A percentile compares a stretch with the other conserved stretches of the same genome.
phyloP scores from a whole-genome alignment of 768 basidiomycete species.

The Leccinum subtestaceum region DNA sequence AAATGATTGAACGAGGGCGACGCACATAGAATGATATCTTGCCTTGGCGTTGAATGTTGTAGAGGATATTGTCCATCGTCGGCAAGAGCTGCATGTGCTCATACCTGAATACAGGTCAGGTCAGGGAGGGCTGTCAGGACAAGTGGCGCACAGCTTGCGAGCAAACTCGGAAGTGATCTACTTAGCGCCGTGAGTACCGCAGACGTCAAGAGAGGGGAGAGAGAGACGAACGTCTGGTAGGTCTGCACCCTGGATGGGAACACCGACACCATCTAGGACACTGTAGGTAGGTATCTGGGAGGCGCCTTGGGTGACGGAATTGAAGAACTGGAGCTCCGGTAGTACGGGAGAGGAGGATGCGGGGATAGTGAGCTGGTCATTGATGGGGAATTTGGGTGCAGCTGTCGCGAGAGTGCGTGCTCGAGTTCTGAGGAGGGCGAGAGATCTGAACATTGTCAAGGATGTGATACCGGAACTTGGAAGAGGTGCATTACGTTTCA shows the following conservation, averaged over 20 bases:
- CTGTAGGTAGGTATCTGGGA: slow-evolving; percentile 82
- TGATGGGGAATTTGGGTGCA: slow-evolving; percentile 12
- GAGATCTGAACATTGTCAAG: slow-evolving; percentile 15
- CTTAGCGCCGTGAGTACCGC: slow-evolving; percentile 6
- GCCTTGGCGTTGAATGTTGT: slow-evolving; percentile 92
- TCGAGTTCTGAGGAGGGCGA: slow-evolving; percentile 2
- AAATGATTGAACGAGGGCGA: slow-evolving; percentile 9
- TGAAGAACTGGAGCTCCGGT: slow-evolving; percentile 73
- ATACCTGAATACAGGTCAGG: slow-evolving; percentile 43
- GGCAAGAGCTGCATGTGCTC: slow-evolving; percentile 80
- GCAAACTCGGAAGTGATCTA: slow-evolving; percentile 72
- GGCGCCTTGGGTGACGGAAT: slow-evolving; percentile 61
- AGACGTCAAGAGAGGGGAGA: neutral
- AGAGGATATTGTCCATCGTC: slow-evolving; percentile 81
- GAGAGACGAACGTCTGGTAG: slow-evolving; percentile 62
- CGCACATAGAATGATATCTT: slow-evolving; percentile 88
- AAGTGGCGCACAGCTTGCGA: slow-evolving; percentile 48
- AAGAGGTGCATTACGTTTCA: slow-evolving; percentile 11
- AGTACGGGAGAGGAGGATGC: slow-evolving; percentile 59
- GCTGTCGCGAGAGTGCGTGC: slow-evolving; percentile 18
- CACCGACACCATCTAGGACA: slow-evolving; percentile 77
- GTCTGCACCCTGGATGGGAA: slow-evolving; percentile 67
- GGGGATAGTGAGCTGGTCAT: slow-evolving; percentile 37
- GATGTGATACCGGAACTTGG: slow-evolving; percentile 19
- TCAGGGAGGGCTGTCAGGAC: neutral